phyloP scores from a whole-genome alignment of 345 rosid species.

The Odontarrhena argentea region DNA sequence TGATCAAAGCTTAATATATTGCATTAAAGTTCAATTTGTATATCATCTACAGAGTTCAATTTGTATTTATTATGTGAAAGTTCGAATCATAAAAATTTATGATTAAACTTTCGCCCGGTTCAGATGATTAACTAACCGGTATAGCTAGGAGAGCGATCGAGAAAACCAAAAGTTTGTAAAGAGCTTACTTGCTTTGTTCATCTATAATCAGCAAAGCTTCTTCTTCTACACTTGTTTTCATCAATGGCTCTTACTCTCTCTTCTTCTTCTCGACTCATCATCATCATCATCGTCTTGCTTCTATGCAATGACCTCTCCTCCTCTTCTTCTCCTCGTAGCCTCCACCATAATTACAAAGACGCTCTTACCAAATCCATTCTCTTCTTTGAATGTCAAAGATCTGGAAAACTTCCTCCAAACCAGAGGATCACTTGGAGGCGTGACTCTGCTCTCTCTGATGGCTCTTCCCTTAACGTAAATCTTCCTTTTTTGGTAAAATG shows the following conservation, averaged over 20 bases:
- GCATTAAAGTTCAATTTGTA: no score
- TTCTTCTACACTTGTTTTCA: slow-evolving; percentile 5
- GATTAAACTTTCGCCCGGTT: background rate
- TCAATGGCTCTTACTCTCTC: slow-evolving; percentile 37
- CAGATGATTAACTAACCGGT: slow-evolving; percentile 7
- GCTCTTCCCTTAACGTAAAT: slow-evolving; percentile 69
- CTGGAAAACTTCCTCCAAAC: slow-evolving; percentile 76
- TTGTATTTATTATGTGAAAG: no score
- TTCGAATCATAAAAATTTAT: background rate
- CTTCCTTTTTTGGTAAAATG: slow-evolving; percentile 4
- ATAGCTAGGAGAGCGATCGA: background rate
- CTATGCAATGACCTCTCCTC: slow-evolving; percentile 57
- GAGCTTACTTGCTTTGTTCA: slow-evolving; percentile 22
- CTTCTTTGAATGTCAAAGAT: slow-evolving; percentile 88
- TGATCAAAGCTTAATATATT: no score
- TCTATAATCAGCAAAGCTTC: slow-evolving; percentile 9
- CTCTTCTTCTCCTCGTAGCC: slow-evolving; percentile 10
- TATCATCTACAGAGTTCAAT: no score
- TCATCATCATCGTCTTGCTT: slow-evolving; percentile 43
- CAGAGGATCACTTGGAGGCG: slow-evolving; percentile 86
- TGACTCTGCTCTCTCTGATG: slow-evolving; percentile 87
- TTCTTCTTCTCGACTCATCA: slow-evolving; percentile 32
- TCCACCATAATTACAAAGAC: slow-evolving; percentile 65
- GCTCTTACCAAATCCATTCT: slow-evolving; percentile 87
- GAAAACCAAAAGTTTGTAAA: slow-evolving; percentile 4